Evolutionary conservation across 2,329 filamentous ascomycete species (phyloP), one percentile per base, ranked within the genome.

Genomic region (Cordyceps cateniannulata): DNA sequence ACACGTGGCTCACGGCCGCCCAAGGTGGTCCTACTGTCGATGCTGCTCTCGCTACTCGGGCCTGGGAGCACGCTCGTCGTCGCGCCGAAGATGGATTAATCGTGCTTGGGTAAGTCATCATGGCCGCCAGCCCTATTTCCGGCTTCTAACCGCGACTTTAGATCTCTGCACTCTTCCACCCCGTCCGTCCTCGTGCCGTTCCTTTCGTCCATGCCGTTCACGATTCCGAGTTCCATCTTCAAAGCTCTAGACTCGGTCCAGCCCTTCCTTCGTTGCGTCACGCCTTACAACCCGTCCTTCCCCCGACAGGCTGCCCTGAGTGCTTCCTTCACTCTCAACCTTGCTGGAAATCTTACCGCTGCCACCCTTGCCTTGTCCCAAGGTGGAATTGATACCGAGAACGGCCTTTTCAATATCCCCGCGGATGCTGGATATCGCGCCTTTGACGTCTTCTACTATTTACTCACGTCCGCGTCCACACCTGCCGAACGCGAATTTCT

Each of bases 381-480:
- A 44, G 89, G 91, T 3, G 95, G 95, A 20, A 89, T 99, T 63
- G 90, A 99, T 71, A 95, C 92, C 0, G 76, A 81, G 22, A 85
- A 85, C 64, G 95, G 93, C 47, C 79, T 99, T 12, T 79, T 97
- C 18, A 86, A 89, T 61, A 85, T 99, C 18, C 90, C 95, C 0
- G 75, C 86, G 0, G 86, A 96, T 70, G 70, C 85, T 7, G 95
- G 95, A 14, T 91, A 91, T 73, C 87, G 95, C 64, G 95, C 93
- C 3, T 99, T 99, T 67, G 93, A 99, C 70, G 95, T 96, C 54
- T 98, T 99, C 71, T 98, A 99, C 77, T 98, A 97, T 69, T 85
- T 99, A 1, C 81, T 98, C 47, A 96, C 93, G 0, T 92, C 90
- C n/a, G 89, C 90, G 0, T 96, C 95, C 0, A 95, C 91, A 1